Base-by-base conservation (phyloP, 1,284 basidiomycete genomes). In the Neonothopanus nambi region DNA sequence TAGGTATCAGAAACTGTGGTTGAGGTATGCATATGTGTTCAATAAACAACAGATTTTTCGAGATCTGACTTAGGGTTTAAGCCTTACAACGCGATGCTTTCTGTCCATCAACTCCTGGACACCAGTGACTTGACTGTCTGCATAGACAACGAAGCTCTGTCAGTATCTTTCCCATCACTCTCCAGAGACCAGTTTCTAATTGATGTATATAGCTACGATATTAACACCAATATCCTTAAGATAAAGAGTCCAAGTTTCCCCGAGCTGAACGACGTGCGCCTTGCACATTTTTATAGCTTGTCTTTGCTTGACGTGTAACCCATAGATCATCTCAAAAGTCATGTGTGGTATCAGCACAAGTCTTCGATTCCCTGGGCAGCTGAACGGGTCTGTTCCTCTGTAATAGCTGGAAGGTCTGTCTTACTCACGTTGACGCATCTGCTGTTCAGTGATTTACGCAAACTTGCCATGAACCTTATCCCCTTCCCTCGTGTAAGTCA, bases 1-100 rank as follows among this genome's bases (percentile, higher is more conserved):
- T 60, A 88, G 81, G 93, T 97, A 5, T 96, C 94, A 1, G 95
- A 98, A 71, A 98, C 95, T 1, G 87, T 98, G 51, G 93, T 98
- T 35, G 95, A 98, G 74, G 85, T 85, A 61, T 56, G 69, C 58
- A 15, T 30, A 9, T 42, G 38, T 17, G 26, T 45, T n/a, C 43
- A 1, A 24, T n/a, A n/a, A n/a, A n/a, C n/a, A n/a, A n/a, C n/a
- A n/a, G n/a, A 33, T n/a, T 33, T 48, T 51, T 39, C 21, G n/a
- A n/a, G 39, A 17, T 46, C 12, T n/a, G 24, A 45, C 21, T 21
- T 11, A 26, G 26, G 21, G n/a, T 24, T 30, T 3, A 55, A 88
- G 84, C 91, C 91, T 0, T 97, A 98, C 73, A 98, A 98, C 68
- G 86, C 93, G 2, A 79, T 94, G 47, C 81, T 98, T 12, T 93